Evolutionary conservation across 192 early-diverging fungal genomes (phyloP).

Genomic region (Coemansia interrupta): DNA sequence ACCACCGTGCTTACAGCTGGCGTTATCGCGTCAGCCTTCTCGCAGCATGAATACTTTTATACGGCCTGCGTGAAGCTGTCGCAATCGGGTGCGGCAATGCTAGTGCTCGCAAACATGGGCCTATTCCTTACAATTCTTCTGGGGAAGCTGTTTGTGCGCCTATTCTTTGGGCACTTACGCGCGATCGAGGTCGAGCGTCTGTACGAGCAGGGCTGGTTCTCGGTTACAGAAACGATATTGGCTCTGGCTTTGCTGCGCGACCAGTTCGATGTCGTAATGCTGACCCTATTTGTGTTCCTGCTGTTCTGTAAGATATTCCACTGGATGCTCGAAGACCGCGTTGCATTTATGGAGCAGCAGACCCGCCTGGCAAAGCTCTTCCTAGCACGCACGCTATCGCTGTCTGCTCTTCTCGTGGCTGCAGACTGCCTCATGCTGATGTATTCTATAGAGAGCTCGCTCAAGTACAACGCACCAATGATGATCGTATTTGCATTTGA

Average conservation of each 20-base stretch:
- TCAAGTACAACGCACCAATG: constrained; percentile 74
- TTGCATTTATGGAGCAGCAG: constrained; percentile 71
- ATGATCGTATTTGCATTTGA: constrained; percentile 99
- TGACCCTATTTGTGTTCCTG: constrained; percentile 80
- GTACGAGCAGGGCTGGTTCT: constrained; percentile 97
- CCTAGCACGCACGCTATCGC: constrained; percentile 23
- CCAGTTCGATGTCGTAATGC: constrained; percentile 85
- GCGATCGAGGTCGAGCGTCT: constrained; percentile 95
- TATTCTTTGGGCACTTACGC: constrained; percentile 90
- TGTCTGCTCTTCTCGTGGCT: constrained; percentile 56
- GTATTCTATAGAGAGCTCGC: constrained; percentile 65
- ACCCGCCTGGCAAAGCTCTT: constrained; percentile 26
- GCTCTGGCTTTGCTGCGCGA: constrained; percentile 95
- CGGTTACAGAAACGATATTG: constrained; percentile 92
- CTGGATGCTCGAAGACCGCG: constrained; percentile 90
- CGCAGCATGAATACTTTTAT: constrained; percentile 79
- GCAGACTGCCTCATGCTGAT: constrained; percentile 73
- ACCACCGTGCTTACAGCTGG: constrained; percentile 62
- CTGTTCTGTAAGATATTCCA: constrained; percentile 94
- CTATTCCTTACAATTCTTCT: constrained; percentile 74
- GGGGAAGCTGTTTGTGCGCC: constrained; percentile 69
- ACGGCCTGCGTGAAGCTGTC: constrained; percentile 86
- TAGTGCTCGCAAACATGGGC: constrained; percentile 82
- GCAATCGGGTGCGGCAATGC: constrained; percentile 79
- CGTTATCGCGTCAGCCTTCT: constrained; percentile 63